These are phyloP conservation scores for Hypoxylon intermedium DNA, from an alignment of 495 filamentous ascomycete species.

Conservation along the genomic window DNA sequence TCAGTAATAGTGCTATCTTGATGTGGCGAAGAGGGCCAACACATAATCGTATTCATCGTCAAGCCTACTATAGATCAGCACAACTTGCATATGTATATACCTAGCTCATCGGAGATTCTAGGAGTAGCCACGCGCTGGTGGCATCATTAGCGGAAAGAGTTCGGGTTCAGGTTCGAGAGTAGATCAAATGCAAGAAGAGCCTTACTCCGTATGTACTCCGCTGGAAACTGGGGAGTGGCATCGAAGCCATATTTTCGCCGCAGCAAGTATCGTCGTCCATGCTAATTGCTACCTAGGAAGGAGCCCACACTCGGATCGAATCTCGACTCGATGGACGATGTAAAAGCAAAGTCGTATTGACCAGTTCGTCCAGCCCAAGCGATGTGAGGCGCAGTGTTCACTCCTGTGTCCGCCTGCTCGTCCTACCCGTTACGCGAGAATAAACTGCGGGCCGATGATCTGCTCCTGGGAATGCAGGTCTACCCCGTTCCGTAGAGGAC, in stretches of 20 bases:
- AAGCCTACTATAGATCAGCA: not conserved
- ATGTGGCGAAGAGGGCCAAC: slow-evolving; percentile 11
- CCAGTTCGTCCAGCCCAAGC: not conserved
- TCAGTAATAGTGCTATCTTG: too few species aligned
- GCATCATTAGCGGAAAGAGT: not conserved
- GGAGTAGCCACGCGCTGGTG: not conserved
- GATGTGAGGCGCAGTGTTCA: not conserved
- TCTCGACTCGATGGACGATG: not conserved
- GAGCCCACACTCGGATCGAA: too few species aligned
- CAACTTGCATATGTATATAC: not conserved
- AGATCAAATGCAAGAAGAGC: too few species aligned
- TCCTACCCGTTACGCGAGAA: not conserved
- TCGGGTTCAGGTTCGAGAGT: too few species aligned
- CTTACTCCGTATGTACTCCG: too few species aligned
- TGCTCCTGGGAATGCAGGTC: slow-evolving; percentile 1
- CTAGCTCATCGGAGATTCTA: not conserved
- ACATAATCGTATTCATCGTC: slow-evolving; percentile 20
- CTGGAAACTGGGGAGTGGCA: too few species aligned
- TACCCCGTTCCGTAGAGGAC: slow-evolving; percentile 11
- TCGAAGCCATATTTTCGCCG: too few species aligned
- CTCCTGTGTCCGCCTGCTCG: not conserved
- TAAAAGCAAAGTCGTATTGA: not conserved
- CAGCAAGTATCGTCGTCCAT: too few species aligned
- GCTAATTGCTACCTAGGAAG: too few species aligned
- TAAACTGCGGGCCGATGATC: slow-evolving; percentile 14